Evolutionary conservation across 495 filamentous ascomycete species (phyloP).

Genomic region (Aspergillus carlsbadensis): DNA sequence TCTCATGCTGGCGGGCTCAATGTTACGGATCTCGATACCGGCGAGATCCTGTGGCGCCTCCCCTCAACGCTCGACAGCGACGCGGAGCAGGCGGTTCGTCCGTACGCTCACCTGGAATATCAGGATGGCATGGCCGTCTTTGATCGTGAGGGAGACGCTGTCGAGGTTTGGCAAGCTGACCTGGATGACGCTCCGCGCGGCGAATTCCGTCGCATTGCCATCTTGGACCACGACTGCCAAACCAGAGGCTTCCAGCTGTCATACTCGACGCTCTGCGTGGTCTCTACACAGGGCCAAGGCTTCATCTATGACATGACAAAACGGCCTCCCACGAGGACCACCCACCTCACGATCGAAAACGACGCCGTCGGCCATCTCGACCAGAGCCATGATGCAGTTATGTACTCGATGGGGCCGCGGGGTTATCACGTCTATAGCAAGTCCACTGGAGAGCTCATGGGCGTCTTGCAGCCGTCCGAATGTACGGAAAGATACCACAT

Average conservation of each 20-base stretch:
- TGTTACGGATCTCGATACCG: slow-evolving; percentile 41
- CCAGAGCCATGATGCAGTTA: slow-evolving; percentile 35
- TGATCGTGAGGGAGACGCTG: slow-evolving; percentile 38
- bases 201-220: slow-evolving; percentile 38
- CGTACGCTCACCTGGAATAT: slow-evolving; percentile 41
- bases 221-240: slow-evolving; percentile 36
- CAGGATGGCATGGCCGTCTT: slow-evolving; percentile 44
- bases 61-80: slow-evolving; percentile 32
- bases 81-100: slow-evolving; percentile 29
- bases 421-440: slow-evolving; percentile 39
- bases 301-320: slow-evolving; percentile 44
- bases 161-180: slow-evolving; percentile 40
- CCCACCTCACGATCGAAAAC: slow-evolving; percentile 30
- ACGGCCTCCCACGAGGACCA: slow-evolving; percentile 31
- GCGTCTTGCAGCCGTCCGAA: slow-evolving; percentile 29
- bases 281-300: slow-evolving; percentile 36
- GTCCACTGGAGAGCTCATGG: slow-evolving; percentile 27
- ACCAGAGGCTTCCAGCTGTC: slow-evolving; percentile 43
- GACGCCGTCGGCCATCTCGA: slow-evolving; percentile 39
- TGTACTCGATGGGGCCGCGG: slow-evolving; percentile 38
- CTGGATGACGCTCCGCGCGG: slow-evolving; percentile 31
- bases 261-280: slow-evolving; percentile 40
- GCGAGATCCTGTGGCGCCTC: slow-evolving; percentile 34
- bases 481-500: slow-evolving; percentile 35
- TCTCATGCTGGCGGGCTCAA: slow-evolving; percentile 40